Evolutionary conservation across 306 rosid species (phyloP), one percentile per base, ranked within the genome.

Genomic region (Urtica urens): DNA sequence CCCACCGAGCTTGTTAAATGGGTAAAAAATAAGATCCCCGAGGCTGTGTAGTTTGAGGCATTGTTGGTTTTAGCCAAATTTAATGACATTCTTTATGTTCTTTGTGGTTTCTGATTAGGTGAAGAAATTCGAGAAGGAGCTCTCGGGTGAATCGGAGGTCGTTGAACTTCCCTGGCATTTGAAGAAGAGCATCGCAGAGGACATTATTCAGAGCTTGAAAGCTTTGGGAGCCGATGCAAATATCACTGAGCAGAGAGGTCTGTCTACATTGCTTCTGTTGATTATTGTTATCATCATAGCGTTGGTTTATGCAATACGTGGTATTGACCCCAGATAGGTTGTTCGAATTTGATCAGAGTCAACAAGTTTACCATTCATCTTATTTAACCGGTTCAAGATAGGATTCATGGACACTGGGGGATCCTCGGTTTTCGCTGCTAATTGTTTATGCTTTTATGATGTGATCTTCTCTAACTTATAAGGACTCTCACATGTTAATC

Each of bases 1-100:
- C 99, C 99, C 0, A 54, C 69, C 43, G 76, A 85, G 72, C 78
- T 90, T 40, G 39, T 81, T 49, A 79, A 77, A 77, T 64, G 66
- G 95, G 99, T 84, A 77, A 70, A 81, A 39, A 22, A 43, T 17
- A 0, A 49, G 38, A 45, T 8, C 53, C 38, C 1, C 37, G 10
- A 16, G 11, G 3, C n/a, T 16, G 40, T 35, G 40, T 13, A 14
- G 40, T 14, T 35, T 35, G 40, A 4, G 2, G n/a, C 15, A 7
- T 35, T 35, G 4, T 2, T 35, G 39, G 7, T 31, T 31, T 14
- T 10, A 7, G n/a, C n/a, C n/a, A 12, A 15, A 15, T 35, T 28
- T 28, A 10, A 28, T 28, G 33, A 28, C 39, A 12, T 9, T 35
- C n/a, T 15, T 35, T n/a, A n/a, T 37, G 13, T 38, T 40, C 18